These are phyloP conservation scores for Paecilomyces sp. DNA, from an alignment of 2,329 filamentous ascomycete genomes.

Conservation along the genomic window DNA sequence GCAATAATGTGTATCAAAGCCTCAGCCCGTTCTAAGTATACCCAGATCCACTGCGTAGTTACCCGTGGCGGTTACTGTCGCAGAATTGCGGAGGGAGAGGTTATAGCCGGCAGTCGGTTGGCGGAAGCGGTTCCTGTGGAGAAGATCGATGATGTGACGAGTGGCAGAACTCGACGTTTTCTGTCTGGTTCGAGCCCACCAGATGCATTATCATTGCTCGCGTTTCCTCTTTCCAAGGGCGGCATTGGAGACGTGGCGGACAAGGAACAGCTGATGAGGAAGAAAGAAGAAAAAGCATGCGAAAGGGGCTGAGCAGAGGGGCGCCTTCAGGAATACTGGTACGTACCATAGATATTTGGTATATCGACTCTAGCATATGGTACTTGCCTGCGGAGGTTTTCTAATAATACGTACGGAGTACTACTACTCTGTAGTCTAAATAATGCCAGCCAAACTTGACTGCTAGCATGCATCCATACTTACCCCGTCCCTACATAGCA, in stretches of 20 bases:
- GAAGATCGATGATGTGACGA: neutral
- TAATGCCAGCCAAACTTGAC: neutral
- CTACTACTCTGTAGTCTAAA: too few relatives aligned
- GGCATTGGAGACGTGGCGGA: neutral
- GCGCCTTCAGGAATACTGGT: neutral
- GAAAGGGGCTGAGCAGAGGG: neutral
- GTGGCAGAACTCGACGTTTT: neutral
- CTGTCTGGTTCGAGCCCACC: neutral
- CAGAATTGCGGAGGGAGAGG: neutral
- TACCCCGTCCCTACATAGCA: neutral
- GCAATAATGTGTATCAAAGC: neutral
- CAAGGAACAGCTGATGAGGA: neutral
- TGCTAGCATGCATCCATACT: neutral
- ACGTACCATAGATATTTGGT: too few relatives aligned
- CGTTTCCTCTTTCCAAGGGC: neutral
- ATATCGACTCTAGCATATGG: too few relatives aligned
- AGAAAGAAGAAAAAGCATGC: neutral
- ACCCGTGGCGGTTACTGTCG: neutral
- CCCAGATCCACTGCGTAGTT: neutral
- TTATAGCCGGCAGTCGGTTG: neutral
- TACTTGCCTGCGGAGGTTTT: too few relatives aligned
- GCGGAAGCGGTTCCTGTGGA: neutral
- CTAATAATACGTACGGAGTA: too few relatives aligned
- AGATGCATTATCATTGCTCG: neutral
- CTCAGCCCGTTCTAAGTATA: neutral